Percentiles rank a stretch among this genome's conserved stretches.
Evolutionary conservation across 345 rosid species (phyloP).

Genomic region (Erucastrum elatum): DNA sequence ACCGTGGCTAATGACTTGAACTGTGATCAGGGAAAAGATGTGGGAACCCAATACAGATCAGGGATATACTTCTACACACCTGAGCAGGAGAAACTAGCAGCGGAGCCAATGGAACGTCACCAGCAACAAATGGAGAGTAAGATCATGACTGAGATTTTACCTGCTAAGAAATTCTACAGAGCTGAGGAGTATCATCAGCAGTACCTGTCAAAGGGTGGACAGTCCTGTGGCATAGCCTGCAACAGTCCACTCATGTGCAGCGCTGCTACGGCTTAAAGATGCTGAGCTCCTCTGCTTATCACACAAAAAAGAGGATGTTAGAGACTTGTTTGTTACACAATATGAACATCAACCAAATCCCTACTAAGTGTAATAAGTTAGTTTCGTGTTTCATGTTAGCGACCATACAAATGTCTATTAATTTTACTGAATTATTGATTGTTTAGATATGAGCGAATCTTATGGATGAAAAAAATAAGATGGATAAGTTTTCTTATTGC

Average conservation of each 20-base stretch:
- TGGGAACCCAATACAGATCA: constrained; percentile 54
- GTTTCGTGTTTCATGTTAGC: background rate
- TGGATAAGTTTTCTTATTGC: background rate
- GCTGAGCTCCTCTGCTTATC: background rate
- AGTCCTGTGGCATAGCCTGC: constrained; percentile 41
- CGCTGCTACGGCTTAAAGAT: background rate
- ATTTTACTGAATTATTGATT: background rate
- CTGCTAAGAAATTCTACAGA: constrained; percentile 84
- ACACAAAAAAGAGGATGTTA: too few relatives aligned
- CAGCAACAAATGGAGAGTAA: constrained; percentile 61
- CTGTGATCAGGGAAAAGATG: constrained; percentile 62
- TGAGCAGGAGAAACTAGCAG: constrained; percentile 81
- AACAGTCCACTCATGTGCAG: background rate
- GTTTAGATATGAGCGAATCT: background rate
- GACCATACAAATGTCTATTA: background rate
- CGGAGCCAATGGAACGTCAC: constrained; percentile 63
- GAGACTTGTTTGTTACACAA: too few relatives aligned
- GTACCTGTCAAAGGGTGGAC: constrained; percentile 87
- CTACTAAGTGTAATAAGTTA: background rate
- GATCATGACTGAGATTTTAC: constrained; percentile 78
- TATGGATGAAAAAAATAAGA: background rate
- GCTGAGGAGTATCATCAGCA: constrained; percentile 96
- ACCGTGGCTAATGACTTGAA: background rate
- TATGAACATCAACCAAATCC: too few relatives aligned
- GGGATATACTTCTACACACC: constrained; percentile 76